Evolutionary conservation across 2,329 filamentous ascomycete species (phyloP).

Genomic region (Fonsecaea monophora): DNA sequence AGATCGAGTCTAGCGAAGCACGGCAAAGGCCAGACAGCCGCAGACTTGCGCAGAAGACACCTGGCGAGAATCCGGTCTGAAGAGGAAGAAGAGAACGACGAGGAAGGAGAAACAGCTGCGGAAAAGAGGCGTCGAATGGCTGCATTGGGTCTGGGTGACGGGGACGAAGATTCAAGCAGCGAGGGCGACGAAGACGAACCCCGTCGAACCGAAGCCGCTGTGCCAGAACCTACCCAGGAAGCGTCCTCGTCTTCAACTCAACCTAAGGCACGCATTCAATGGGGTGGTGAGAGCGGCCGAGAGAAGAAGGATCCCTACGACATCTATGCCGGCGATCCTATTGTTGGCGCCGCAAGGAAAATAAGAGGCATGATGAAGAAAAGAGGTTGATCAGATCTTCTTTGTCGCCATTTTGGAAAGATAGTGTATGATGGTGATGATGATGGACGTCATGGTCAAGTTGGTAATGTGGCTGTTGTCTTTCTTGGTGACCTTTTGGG

Average conservation of each 20-base stretch:
- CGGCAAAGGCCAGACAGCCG: constrained; percentile 44
- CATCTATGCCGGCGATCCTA: constrained; percentile 35
- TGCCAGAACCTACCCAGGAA: constrained; percentile 33
- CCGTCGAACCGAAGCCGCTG: constrained; percentile 33
- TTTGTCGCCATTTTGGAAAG: constrained; percentile 7
- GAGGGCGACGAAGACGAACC: constrained; percentile 40
- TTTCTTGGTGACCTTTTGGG: background rate
- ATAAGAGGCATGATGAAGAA: constrained; percentile 35
- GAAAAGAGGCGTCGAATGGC: constrained; percentile 56
- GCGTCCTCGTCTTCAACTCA: constrained; percentile 37
- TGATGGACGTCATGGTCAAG: background rate
- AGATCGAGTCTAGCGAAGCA: constrained; percentile 49
- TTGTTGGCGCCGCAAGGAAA: constrained; percentile 33
- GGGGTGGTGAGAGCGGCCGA: constrained; percentile 51
- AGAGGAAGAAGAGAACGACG: constrained; percentile 41
- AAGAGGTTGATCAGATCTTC: background rate
- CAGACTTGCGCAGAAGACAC: constrained; percentile 47
- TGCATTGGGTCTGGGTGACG: constrained; percentile 46
- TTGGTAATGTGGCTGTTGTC: background rate
- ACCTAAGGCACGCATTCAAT: constrained; percentile 46
- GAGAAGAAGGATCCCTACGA: constrained; percentile 36
- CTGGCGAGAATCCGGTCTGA: constrained; percentile 42
- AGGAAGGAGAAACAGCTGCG: constrained; percentile 54
- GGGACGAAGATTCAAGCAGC: constrained; percentile 38
- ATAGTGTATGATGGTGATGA: background rate